Conservation (phyloP, 1,139 yeast species). For the Pneumocystis canis region DNA sequence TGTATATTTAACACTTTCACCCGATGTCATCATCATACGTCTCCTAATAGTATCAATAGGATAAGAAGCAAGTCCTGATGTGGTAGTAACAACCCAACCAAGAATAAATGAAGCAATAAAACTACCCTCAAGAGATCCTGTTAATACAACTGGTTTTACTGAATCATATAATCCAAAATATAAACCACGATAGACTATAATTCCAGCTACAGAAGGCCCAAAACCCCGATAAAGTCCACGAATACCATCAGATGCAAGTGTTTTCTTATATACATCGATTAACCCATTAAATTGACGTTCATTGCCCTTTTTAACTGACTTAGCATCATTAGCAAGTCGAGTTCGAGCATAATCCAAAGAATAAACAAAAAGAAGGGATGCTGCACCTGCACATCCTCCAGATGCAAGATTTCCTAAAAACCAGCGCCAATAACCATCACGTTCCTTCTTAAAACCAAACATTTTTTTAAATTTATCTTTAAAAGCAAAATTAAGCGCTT, state of each 20-base stretch:
- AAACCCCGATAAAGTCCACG: constrained; percentile 76
- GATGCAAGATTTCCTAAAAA: constrained; percentile 70
- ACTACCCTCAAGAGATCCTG: constrained; percentile 56
- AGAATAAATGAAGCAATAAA: constrained; percentile 62
- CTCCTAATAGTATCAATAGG: constrained; percentile 74
- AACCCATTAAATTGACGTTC: constrained; percentile 69
- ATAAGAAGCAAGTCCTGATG: constrained; percentile 67
- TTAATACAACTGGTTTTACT: constrained; percentile 57
- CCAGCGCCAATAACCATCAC: constrained; percentile 53
- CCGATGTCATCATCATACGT: constrained; percentile 82
- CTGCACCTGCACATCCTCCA: constrained; percentile 75
- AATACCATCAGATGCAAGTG: constrained; percentile 60
- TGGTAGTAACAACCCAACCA: constrained; percentile 70
- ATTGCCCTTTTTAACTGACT: constrained; percentile 50
- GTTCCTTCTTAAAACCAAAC: constrained; percentile 60
- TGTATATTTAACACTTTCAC: constrained; percentile 63
- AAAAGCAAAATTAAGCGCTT: constrained; percentile 74
- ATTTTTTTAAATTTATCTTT: constrained; percentile 66
- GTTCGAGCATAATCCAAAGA: constrained; percentile 74
- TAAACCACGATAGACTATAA: constrained; percentile 69
- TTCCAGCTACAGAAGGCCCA: constrained; percentile 70
- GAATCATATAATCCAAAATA: constrained; percentile 74
- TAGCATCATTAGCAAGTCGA: constrained; percentile 72
- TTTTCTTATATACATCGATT: constrained; percentile 63
- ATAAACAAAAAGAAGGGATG: constrained; percentile 60